Conservation (phyloP, 805 yeast genomes). For the Wickerhamomyces chambardii region DNA sequence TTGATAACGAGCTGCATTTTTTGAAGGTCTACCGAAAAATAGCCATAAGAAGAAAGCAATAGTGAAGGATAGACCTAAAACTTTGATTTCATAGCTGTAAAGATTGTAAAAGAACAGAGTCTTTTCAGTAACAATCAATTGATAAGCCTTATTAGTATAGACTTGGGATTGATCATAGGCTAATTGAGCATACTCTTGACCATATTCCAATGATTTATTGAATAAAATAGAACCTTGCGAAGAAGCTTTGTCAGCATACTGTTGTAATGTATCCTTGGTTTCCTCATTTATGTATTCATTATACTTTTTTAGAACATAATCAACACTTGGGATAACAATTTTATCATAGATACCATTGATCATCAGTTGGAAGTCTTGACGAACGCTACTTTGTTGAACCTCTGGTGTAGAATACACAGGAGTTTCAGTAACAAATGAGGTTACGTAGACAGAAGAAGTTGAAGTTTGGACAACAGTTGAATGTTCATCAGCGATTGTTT, state of each 20-base stretch:
- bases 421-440: not conserved
- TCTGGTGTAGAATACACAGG: too few species aligned
- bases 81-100: not conserved
- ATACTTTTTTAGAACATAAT: too few species aligned
- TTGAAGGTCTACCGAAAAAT: not conserved
- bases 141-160: not conserved
- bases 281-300: too few species aligned
- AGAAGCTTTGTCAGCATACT: too few species aligned
- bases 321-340: too few species aligned
- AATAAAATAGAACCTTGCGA: too few species aligned
- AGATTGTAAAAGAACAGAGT: not conserved
- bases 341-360: too few species aligned
- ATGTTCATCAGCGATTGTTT: not conserved
- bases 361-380: not conserved
- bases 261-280: too few species aligned
- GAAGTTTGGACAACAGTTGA: not conserved
- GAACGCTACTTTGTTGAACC: too few species aligned
- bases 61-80: not conserved
- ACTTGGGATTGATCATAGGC: not conserved
- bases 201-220: not conserved
- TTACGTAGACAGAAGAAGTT: not conserved
- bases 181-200: not conserved
- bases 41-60: not conserved
- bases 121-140: not conserved
- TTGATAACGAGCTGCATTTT: not conserved